Conservation (phyloP, 2,329 filamentous ascomycete species). For the Neurospora crassa region DNA sequence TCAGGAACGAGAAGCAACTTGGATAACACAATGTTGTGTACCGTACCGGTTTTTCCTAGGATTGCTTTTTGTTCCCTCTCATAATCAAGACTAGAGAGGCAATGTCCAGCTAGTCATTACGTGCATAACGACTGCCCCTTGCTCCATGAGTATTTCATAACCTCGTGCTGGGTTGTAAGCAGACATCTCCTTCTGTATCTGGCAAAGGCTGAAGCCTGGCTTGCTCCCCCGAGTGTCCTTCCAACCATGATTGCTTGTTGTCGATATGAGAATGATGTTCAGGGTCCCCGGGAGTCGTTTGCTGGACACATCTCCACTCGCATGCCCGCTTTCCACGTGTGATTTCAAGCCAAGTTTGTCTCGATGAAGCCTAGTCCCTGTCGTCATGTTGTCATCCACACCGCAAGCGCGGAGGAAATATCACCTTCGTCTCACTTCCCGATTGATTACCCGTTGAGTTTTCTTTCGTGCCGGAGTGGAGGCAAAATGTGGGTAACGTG, state of each 20-base stretch:
- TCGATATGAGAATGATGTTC: neutral
- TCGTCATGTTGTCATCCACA: neutral
- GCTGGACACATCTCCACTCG: neutral
- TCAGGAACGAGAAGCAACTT: neutral
- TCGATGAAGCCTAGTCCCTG: neutral
- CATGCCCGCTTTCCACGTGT: neutral
- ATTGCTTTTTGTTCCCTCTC: neutral
- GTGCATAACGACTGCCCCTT: neutral
- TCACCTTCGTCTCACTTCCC: neutral
- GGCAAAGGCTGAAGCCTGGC: neutral
- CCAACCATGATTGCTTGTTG: neutral
- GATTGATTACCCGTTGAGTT: neutral
- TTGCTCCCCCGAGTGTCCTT: neutral
- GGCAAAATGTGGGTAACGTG: neutral
- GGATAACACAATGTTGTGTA: neutral
- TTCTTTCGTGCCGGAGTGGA: neutral
- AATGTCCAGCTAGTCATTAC: neutral
- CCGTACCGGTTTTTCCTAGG: neutral
- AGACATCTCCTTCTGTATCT: neutral
- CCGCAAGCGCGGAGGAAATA: neutral
- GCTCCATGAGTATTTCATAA: neutral
- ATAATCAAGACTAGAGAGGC: neutral
- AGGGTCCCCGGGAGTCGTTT: neutral
- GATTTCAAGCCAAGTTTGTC: neutral
- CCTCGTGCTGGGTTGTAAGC: neutral